A percentile compares a stretch with the other conserved stretches of the same genome.
Conservation (phyloP, 2,329 filamentous ascomycete genomes). For the Diaporthe citrichinensis region DNA sequence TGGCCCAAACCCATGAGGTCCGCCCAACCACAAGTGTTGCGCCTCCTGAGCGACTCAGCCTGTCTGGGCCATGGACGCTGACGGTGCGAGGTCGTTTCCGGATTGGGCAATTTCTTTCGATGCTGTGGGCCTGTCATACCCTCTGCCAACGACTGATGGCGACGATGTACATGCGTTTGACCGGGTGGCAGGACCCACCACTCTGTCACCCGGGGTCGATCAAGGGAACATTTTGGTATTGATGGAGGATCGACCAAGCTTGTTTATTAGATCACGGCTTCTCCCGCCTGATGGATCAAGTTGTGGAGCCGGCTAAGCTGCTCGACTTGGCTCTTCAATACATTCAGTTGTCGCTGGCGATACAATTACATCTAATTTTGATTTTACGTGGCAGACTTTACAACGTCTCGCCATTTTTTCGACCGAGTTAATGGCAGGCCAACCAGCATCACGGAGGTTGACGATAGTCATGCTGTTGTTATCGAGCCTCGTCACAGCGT, state of each 20-base stretch:
- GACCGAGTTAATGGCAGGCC: background rate
- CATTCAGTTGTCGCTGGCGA: slow-evolving; percentile 28
- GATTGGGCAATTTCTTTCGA: slow-evolving; percentile 23
- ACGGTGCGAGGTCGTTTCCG: slow-evolving; percentile 5
- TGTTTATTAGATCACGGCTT: slow-evolving; percentile 31
- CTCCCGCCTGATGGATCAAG: background rate
- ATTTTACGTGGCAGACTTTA: background rate
- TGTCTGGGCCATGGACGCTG: background rate
- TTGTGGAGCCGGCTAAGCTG: background rate
- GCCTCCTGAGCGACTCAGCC: slow-evolving; percentile 29
- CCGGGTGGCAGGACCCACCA: background rate
- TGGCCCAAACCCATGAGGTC: slow-evolving; percentile 7
- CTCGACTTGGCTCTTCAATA: slow-evolving; percentile 18
- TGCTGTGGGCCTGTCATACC: background rate
- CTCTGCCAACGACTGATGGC: background rate
- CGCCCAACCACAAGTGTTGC: background rate
- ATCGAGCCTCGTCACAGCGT: background rate
- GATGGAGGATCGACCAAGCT: background rate
- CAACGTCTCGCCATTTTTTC: background rate
- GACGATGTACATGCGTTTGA: background rate
- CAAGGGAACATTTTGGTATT: background rate
- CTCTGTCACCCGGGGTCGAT: background rate
- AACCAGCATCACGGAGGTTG: background rate
- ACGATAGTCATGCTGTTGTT: background rate
- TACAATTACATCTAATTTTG: background rate